phyloP scores from a whole-genome alignment of 2,329 filamentous ascomycete genomes.

The Calonectria montana region DNA sequence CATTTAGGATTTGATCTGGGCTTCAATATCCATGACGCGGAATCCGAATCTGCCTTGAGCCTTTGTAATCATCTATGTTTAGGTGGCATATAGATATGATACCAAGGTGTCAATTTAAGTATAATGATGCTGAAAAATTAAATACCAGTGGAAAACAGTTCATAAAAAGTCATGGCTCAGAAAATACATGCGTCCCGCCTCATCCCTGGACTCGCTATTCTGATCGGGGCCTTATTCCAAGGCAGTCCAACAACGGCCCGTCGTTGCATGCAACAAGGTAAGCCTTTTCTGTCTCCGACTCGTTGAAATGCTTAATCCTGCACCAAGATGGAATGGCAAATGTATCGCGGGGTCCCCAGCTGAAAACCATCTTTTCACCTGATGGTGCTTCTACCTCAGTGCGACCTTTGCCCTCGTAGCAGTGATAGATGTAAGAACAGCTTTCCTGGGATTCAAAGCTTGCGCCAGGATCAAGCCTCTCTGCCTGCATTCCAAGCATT shows the following conservation, averaged over 20 bases:
- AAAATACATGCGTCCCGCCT: too few relatives aligned
- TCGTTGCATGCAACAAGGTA: constrained; percentile 51
- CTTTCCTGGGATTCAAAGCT: constrained; percentile 56
- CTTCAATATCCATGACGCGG: too few relatives aligned
- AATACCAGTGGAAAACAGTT: too few relatives aligned
- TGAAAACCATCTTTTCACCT: constrained; percentile 47
- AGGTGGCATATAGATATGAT: too few relatives aligned
- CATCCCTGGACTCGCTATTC: not conserved
- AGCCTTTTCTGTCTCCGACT: constrained; percentile 39
- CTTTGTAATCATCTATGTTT: too few relatives aligned
- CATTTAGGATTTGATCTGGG: too few relatives aligned
- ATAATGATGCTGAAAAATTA: too few relatives aligned
- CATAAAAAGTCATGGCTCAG: too few relatives aligned
- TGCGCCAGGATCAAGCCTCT: constrained; percentile 54
- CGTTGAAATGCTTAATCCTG: constrained; percentile 57
- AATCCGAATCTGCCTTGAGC: too few relatives aligned
- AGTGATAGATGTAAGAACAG: constrained; percentile 64
- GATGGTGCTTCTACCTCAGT: constrained; percentile 51
- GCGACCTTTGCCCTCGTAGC: constrained; percentile 58
- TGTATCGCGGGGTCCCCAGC: constrained; percentile 61
- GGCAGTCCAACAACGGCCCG: constrained; percentile 46
- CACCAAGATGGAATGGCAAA: constrained; percentile 67
- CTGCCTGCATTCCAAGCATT: constrained; percentile 61
- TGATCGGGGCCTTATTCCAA: constrained; percentile 30
- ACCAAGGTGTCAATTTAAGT: too few relatives aligned